phyloP scores from a whole-genome alignment of 169 alveolate genomes.

The Plasmodium sp. region DNA sequence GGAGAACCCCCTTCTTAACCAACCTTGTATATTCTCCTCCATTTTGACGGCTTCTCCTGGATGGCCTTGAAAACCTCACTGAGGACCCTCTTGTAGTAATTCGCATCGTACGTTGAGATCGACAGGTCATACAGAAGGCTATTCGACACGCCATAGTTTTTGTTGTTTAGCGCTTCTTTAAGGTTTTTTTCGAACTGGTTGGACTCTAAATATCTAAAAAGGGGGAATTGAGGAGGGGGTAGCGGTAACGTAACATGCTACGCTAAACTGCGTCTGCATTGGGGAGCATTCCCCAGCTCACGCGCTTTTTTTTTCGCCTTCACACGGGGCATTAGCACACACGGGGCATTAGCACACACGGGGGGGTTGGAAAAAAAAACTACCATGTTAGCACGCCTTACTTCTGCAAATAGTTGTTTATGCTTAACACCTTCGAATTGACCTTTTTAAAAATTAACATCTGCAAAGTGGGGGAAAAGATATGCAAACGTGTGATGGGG shows the following conservation, averaged over 20 bases:
- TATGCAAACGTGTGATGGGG: neutral
- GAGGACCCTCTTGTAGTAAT: conserved; percentile 42
- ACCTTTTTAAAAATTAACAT: conserved; percentile 73
- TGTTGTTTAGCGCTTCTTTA: conserved; percentile 60
- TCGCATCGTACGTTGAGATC: conserved; percentile 62
- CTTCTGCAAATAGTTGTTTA: conserved; percentile 73
- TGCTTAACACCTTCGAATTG: conserved; percentile 71
- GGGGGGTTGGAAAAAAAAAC: neutral
- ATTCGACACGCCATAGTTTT: conserved; percentile 69
- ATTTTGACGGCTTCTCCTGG: conserved; percentile 65
- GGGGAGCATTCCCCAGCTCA: neutral
- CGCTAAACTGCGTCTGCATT: neutral
- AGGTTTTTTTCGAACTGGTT: conserved; percentile 64
- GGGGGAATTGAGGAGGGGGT: neutral
- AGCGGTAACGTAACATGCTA: neutral
- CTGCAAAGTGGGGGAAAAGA: neutral
- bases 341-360: neutral
- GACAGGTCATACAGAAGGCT: conserved; percentile 63
- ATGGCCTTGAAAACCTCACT: conserved; percentile 62
- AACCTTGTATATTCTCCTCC: conserved; percentile 70
- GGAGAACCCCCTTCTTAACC: neutral
- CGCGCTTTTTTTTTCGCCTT: neutral
- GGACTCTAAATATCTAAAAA: conserved; percentile 62
- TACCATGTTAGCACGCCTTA: neutral
- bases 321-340: neutral